These are phyloP conservation scores for Cercospora brassicicola DNA, from an alignment of 2,329 filamentous ascomycete genomes.

Conservation along the genomic window DNA sequence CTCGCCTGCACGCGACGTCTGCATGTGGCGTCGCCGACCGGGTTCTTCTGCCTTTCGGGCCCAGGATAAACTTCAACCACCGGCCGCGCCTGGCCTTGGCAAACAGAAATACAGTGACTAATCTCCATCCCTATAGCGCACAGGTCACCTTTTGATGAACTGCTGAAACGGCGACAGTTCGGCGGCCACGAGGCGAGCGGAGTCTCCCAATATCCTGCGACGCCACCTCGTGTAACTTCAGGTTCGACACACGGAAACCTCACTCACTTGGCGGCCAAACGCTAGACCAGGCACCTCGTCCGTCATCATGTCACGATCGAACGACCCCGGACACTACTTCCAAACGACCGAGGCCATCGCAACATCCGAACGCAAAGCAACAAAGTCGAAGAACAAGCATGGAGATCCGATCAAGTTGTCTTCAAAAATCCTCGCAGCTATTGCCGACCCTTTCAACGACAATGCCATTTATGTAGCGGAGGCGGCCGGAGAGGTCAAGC, in stretches of 20 bases:
- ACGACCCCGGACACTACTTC: conserved; percentile 81
- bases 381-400: conserved; percentile 76
- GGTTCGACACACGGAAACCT: not conserved
- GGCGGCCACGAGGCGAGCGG: not conserved
- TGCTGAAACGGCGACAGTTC: not conserved
- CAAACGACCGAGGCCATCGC: conserved; percentile 68
- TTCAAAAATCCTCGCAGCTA: conserved; percentile 80
- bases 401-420: conserved; percentile 77
- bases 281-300: not conserved
- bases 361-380: conserved; percentile 62
- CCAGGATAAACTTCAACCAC: not conserved
- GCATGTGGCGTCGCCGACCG: not conserved
- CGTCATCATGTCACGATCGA: conserved; percentile 63
- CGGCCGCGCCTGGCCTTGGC: not conserved
- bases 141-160: not conserved
- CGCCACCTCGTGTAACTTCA: not conserved
- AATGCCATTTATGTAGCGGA: conserved; percentile 75
- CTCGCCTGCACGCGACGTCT: not conserved
- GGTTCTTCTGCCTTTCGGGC: not conserved
- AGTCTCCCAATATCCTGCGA: not conserved
- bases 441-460: conserved; percentile 62
- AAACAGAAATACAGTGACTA: not conserved
- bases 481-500: conserved; percentile 76
- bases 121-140: not conserved
- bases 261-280: not conserved